Evolutionary conservation across 108 stramenopile species (phyloP).

Genomic region (Stephanodiscus triporus): DNA sequence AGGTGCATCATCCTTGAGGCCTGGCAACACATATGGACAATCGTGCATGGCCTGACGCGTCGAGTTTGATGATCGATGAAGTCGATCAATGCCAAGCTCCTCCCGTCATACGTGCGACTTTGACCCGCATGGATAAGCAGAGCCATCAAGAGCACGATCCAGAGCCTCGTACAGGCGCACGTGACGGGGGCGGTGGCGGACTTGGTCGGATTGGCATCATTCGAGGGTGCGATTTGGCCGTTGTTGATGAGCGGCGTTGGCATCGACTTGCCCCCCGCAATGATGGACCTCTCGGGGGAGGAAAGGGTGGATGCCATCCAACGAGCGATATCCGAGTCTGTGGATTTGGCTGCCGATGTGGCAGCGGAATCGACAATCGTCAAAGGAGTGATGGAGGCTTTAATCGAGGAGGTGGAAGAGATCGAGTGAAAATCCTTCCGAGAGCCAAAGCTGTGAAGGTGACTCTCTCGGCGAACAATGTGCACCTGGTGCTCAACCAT

Average conservation of each 20-base stretch:
- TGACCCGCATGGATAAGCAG: constrained; percentile 37
- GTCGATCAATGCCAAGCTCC: neutral
- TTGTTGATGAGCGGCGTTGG: neutral
- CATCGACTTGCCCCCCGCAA: neutral
- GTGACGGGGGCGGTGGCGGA: constrained; percentile 30
- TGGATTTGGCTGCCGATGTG: neutral
- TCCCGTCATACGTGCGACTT: neutral
- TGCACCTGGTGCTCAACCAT: too few relatives aligned
- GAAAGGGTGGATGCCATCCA: neutral
- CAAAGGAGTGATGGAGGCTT: neutral
- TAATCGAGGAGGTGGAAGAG: neutral
- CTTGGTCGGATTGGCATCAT: neutral
- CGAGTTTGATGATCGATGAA: constrained; percentile 29
- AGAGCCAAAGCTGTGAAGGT: too few relatives aligned
- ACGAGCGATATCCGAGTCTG: neutral
- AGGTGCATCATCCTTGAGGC: constrained; percentile 50
- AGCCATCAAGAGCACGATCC: constrained; percentile 30
- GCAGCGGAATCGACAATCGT: neutral
- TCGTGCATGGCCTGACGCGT: constrained; percentile 20
- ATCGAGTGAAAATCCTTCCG: too few relatives aligned
- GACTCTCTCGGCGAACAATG: too few relatives aligned
- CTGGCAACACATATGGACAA: constrained; percentile 47
- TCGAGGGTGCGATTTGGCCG: neutral
- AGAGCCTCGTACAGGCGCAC: constrained; percentile 40
- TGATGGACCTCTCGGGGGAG: neutral